These are phyloP conservation scores for Tetraselmis chui DNA, from an alignment of 139 green algal species.

Conservation along the genomic window DNA sequence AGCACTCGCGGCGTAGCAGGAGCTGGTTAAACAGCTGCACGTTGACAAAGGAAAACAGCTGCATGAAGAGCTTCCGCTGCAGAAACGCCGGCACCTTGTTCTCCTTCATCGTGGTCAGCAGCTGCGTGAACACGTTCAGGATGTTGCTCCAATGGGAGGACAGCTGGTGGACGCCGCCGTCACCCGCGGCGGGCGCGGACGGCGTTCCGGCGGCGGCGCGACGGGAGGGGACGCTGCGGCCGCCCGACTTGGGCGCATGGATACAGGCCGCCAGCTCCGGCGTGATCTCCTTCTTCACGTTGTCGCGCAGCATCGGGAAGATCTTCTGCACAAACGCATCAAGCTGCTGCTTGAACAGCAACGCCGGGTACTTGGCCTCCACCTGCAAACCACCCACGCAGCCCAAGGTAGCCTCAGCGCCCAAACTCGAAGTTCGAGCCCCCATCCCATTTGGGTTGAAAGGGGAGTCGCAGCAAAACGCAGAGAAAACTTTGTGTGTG, in stretches of 20 bases:
- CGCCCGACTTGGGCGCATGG: constrained; percentile 50
- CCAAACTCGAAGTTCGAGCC: neutral
- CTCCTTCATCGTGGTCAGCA: constrained; percentile 72
- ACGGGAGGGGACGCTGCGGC: neutral
- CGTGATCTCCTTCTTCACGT: constrained; percentile 93
- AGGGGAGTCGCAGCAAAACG: neutral
- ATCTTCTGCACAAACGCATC: constrained; percentile 97
- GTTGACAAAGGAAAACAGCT: constrained; percentile 96
- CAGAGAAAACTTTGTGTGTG: neutral
- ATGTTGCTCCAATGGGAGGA: constrained; percentile 79
- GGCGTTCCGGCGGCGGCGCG: constrained; percentile 6
- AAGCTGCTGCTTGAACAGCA: constrained; percentile 99
- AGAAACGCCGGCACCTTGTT: constrained; percentile 81
- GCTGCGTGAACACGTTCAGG: constrained; percentile 69
- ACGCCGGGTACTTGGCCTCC: constrained; percentile 96
- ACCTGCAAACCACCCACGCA: constrained; percentile 74
- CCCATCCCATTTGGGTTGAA: neutral
- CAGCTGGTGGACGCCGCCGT: constrained; percentile 4
- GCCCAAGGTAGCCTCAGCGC: no score
- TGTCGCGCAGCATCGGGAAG: constrained; percentile 96
- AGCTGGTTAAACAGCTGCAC: constrained; percentile 98
- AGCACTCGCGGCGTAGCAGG: constrained; percentile 97
- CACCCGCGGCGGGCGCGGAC: neutral
- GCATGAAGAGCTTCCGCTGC: constrained; percentile 54
- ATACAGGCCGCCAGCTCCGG: constrained; percentile 78